Base-by-base conservation (phyloP, 768 basidiomycete genomes). In the Boletellus emodensis region DNA sequence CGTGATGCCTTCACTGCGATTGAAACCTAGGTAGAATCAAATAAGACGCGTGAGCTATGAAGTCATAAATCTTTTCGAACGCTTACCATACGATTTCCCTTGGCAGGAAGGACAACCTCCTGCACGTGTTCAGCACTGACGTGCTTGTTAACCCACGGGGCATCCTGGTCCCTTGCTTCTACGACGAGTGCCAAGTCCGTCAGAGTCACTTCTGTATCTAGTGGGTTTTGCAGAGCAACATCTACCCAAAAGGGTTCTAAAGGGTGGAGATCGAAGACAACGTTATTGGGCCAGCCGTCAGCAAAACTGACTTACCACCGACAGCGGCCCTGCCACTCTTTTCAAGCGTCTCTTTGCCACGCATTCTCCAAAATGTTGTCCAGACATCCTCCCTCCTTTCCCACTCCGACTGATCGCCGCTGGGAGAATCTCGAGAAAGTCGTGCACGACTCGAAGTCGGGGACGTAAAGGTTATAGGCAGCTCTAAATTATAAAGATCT, bases 221-320 rank as follows among this genome's bases (percentile, higher is more conserved):
- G 66, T 15, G 89, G 88, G 62, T 93, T 93, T 41, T 69, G 74
- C 51, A 93, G 43, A 6, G 73, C 74, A 22, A 93, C 57, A 56
- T 92, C 88, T 35, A 91, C 72, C 83, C 84, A 90, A 58, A 92
- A 90, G 2, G 71, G 66, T 66, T 92, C 90, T 92, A 42, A 40
- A 15, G 17, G 52, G 20, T 53, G 26, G 18, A 36, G 15, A 17
- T 38, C 44, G 45, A 32, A 44, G 48, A 51, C 32, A 41, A 40
- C 22, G 17, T 8, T 5, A 33, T 24, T 15, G 10, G 40, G 18
- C 14, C 18, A 26, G 35, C 41, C 20, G 22, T 22, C 5, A 53
- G 24, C 22, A 50, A 14, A 26, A 12, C 12, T 37, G 15, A 47
- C 72, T 57, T 58, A 88, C 88, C 88, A 56, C 80, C 76, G 17